These are phyloP conservation scores for Fraxinus velutina DNA, from an alignment of 305 asterid species.

Conservation along the genomic window DNA sequence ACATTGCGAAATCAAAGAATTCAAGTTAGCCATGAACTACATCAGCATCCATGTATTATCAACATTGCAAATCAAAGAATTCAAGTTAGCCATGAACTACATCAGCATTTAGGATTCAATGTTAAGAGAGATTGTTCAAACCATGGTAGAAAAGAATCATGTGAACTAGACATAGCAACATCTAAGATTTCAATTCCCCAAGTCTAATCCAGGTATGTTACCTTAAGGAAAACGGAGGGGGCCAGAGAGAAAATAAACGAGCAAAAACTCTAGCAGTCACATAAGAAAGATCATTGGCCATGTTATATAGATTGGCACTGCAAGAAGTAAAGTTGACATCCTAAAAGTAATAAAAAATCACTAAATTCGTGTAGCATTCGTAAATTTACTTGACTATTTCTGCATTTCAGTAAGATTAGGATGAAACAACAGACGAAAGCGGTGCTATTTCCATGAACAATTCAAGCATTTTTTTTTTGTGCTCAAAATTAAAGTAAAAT, in stretches of 20 bases:
- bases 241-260: background rate
- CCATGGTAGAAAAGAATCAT: background rate
- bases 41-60: too few species aligned
- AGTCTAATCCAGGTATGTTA: background rate
- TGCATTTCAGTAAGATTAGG: background rate
- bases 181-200: background rate
- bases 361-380: background rate
- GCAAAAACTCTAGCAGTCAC: background rate
- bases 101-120: background rate
- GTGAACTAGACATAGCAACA: background rate
- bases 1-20: background rate
- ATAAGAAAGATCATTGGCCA: background rate
- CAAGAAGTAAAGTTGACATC: background rate
- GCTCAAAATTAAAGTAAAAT: too few species aligned
- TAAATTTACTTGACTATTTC: background rate
- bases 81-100: background rate
- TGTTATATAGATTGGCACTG: background rate
- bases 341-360: background rate
- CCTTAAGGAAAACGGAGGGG: background rate
- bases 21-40: background rate
- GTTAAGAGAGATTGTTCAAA: background rate
- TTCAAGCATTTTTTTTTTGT: background rate
- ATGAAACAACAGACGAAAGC: conserved; percentile 12
- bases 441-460: conserved; percentile 10
- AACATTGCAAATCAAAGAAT: too few species aligned